Base-by-base conservation (phyloP, 768 basidiomycete genomes). In the Naganishia kalamii region DNA sequence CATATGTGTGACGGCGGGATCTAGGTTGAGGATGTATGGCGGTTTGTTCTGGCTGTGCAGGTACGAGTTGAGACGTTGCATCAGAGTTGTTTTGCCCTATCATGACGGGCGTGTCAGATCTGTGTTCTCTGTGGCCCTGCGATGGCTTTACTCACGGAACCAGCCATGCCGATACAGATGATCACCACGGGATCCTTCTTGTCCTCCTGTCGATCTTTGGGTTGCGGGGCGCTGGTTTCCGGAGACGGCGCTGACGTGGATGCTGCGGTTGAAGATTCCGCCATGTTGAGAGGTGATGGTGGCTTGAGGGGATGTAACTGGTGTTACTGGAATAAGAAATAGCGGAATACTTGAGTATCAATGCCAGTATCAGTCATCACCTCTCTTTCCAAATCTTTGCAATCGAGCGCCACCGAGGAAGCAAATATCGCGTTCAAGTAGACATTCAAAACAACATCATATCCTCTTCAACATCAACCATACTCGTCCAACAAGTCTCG, bases 21-120 rank as follows among this genome's bases (percentile, higher is more conserved):
- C 96, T 66, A 99, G 87, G 77, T 99, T 99, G 77, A 99, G 84
- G 75, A 97, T 87, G 79, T 99, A 99, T 0, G 96, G 93, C 2
- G 80, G 79, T 82, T 84, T 65, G 32, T 85, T 76, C 46, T 80
- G 78, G 0, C 87, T 83, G 79, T 94, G 90, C 50, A 98, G 81
- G 80, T 97, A 85, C 15, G 93, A 88, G 77, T 94, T 97, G 63
- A 98, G 87, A 35, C 91, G 85, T 70, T 96, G 91, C 21, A 99
- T 90, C 75, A 99, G 90, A 2, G 94, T 97, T 6, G 96, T 97
- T 81, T 98, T 98, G 67, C 94, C 94, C 76, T 77, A 46, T 41
- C 29, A 60, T 15, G 1, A 13, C 4, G 10, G 4, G 40, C 21
- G 17, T 6, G 35, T 65, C 60, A 43, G 29, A 19, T 21, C 30